Conservation (phyloP, 1,284 basidiomycete species). For the Sporisorium graminicola region DNA sequence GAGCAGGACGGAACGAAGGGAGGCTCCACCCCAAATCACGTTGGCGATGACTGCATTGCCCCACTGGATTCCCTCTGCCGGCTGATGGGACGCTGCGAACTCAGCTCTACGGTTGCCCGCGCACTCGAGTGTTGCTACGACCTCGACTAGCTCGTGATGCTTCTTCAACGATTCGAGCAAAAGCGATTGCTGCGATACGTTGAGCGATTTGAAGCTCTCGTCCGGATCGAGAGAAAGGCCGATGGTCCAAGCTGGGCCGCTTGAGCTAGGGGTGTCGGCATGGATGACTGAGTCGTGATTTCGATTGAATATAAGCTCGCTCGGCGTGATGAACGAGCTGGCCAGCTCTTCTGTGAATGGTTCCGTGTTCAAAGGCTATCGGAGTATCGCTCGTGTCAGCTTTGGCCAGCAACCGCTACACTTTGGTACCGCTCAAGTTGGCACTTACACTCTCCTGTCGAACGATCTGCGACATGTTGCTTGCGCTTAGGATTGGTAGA, state of each 20-base stretch:
- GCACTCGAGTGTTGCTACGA: conserved; percentile 54
- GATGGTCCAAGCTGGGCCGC: conserved; percentile 18
- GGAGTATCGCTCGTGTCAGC: conserved; percentile 18
- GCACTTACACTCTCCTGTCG: conserved; percentile 29
- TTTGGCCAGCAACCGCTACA: too few relatives aligned
- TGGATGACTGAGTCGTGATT: conserved; percentile 51
- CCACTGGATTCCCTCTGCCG: conserved; percentile 57
- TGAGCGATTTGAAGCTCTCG: background rate
- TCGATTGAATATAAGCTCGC: conserved; percentile 47
- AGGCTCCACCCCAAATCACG: conserved; percentile 46
- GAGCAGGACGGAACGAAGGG: conserved; percentile 42
- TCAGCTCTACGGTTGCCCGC: conserved; percentile 56
- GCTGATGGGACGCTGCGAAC: conserved; percentile 24
- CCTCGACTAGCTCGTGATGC: conserved; percentile 12
- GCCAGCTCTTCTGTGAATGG: conserved; percentile 22
- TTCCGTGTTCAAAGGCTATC: conserved; percentile 54
- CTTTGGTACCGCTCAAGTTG: background rate
- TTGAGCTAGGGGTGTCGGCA: background rate
- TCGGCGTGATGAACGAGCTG: conserved; percentile 45
- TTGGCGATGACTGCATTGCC: conserved; percentile 52
- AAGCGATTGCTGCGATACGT: background rate
- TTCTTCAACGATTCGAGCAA: conserved; percentile 27
- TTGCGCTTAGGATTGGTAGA: background rate
- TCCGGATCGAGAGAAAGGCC: conserved; percentile 23
- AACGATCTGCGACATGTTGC: conserved; percentile 22